These are phyloP conservation scores for Solanum hybrid DNA, from an alignment of 305 asterid species.

Conservation along the genomic window DNA sequence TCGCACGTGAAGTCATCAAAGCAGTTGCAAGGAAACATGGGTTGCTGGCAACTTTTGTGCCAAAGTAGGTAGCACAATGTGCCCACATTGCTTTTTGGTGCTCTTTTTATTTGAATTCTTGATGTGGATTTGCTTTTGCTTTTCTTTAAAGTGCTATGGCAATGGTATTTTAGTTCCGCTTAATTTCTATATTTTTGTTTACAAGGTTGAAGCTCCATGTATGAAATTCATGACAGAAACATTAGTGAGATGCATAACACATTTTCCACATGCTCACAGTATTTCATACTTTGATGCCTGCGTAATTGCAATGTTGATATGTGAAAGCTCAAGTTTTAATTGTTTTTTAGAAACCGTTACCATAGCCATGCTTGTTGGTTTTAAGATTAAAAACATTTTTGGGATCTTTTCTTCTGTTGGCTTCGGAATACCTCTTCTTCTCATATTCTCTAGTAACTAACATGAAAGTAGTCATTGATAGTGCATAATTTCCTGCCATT, in stretches of 20 bases:
- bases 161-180: not conserved
- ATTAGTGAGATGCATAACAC: not conserved
- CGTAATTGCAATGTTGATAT: not conserved
- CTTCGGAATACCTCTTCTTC: not conserved
- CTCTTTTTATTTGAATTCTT: not conserved
- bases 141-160: not conserved
- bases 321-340: not conserved
- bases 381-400: not conserved
- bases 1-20: constrained; percentile 64
- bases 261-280: not conserved
- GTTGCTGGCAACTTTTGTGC: constrained; percentile 80
- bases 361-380: not conserved
- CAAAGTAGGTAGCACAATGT: constrained; percentile 52
- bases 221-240: not conserved
- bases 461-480: not conserved
- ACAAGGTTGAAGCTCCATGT: not conserved
- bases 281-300: not conserved
- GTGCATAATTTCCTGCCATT: not conserved
- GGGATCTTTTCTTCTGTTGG: not conserved
- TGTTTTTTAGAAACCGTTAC: not conserved
- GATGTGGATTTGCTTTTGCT: not conserved
- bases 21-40: constrained; percentile 91
- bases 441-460: not conserved
- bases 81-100: not conserved
- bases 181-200: not conserved